phyloP scores from a whole-genome alignment of 371 early-diverging fungal genomes.

The Apophysomyces elegans region DNA sequence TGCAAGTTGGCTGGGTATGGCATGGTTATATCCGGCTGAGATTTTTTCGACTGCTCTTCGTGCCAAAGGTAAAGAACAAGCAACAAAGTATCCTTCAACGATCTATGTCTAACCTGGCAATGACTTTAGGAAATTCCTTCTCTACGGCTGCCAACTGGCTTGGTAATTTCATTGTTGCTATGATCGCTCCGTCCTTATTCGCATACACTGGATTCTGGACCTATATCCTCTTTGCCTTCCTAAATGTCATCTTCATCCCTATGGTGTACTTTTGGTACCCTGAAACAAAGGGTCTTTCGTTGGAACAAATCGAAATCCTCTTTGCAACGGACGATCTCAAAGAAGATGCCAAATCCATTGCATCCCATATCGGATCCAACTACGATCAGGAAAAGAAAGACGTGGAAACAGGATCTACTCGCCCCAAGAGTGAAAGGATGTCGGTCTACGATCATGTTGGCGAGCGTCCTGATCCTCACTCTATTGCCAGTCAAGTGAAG shows the following conservation, averaged over 20 bases:
- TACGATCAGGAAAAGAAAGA: constrained; percentile 6
- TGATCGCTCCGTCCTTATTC: constrained; percentile 50
- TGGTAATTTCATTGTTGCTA: constrained; percentile 57
- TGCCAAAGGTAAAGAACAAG: constrained; percentile 37
- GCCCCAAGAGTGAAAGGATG: background rate
- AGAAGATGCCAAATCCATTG: constrained; percentile 38
- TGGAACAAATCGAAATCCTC: constrained; percentile 61
- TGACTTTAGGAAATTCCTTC: constrained; percentile 32
- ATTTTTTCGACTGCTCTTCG: constrained; percentile 54
- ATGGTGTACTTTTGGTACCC: constrained; percentile 45
- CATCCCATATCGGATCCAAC: constrained; percentile 28
- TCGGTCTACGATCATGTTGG: background rate
- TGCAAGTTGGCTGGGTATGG: constrained; percentile 64
- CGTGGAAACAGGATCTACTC: background rate
- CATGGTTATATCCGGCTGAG: constrained; percentile 62
- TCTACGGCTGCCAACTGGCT: constrained; percentile 75
- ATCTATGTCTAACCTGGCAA: background rate
- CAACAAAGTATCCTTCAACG: background rate
- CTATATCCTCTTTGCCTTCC: constrained; percentile 52
- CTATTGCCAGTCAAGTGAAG: constrained; percentile 44
- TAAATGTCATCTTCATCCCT: constrained; percentile 38
- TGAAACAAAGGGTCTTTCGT: constrained; percentile 59
- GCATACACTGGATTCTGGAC: constrained; percentile 46
- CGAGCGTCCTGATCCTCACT: constrained; percentile 22
- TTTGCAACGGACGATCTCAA: constrained; percentile 41